phyloP scores from a whole-genome alignment of 495 filamentous ascomycete genomes.

The Xylaria cubensis region DNA sequence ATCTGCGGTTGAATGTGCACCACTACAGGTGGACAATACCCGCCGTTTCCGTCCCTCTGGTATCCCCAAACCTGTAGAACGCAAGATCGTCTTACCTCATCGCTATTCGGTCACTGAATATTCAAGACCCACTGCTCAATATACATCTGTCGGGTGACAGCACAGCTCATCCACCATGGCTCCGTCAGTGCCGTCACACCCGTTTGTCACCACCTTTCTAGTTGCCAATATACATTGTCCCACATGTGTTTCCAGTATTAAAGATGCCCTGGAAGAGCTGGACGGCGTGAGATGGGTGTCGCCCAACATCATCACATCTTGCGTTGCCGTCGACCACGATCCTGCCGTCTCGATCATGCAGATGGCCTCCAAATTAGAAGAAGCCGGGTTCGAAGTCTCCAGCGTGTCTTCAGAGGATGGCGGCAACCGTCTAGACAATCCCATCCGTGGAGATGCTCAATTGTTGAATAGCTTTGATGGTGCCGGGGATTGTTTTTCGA shows the following conservation, averaged over 20 bases:
- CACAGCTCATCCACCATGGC: slow-evolving; percentile 35
- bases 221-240: slow-evolving; percentile 68
- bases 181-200: slow-evolving; percentile 28
- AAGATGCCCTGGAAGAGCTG: slow-evolving; percentile 49
- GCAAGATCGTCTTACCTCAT: neutral
- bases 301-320: slow-evolving; percentile 62
- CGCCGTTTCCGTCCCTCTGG: neutral
- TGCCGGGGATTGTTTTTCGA: slow-evolving; percentile 26
- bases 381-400: slow-evolving; percentile 55
- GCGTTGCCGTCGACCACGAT: slow-evolving; percentile 39
- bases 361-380: slow-evolving; percentile 51
- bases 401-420: slow-evolving; percentile 48
- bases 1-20: slow-evolving; percentile 19
- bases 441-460: slow-evolving; percentile 25
- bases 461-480: slow-evolving; percentile 22
- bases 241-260: slow-evolving; percentile 64
- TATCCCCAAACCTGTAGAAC: slow-evolving; percentile 3
- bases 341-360: slow-evolving; percentile 31
- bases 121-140: slow-evolving; percentile 18
- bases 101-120: neutral
- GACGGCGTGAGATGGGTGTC: slow-evolving; percentile 58
- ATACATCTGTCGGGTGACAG: slow-evolving; percentile 12
- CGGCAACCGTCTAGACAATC: slow-evolving; percentile 28
- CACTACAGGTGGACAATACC: slow-evolving; percentile 16
- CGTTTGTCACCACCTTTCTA: slow-evolving; percentile 52